Base-by-base conservation (phyloP, 2,329 filamentous ascomycete genomes). In the Teratosphaeria nubilosa region DNA sequence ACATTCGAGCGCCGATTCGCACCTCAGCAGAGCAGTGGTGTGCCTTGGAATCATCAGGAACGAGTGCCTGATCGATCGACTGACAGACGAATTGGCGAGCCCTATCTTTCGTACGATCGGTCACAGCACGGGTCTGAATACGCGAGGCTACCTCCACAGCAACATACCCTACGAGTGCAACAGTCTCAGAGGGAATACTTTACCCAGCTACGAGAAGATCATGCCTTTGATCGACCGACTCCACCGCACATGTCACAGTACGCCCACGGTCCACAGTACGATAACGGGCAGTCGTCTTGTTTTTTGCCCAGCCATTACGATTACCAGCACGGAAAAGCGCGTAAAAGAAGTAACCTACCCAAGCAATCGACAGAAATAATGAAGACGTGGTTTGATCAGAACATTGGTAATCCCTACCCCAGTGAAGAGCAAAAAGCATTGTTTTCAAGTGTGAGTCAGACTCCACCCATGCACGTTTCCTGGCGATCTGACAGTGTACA, bases 331-430 rank as follows among this genome's bases (percentile, higher is more conserved):
- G 67, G 67, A 37, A 72, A 72, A 55, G 67, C 69, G 30, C 67
- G 71, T 11, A 73, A 73, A 59, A 62, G 71, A 54, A 73, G 71
- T 62, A 73, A 73, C 53, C 55, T 73, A 51, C 71, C 71, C 6
- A 73, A 73, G 58, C 69, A 71, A 59, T 72, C 71, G 32, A 73
- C 71, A 51, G 71, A 73, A 60, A 71, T 72, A 20, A 73, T 73
- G 71, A 72, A 72, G 63, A 68, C 65, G n/a, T 73, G 71, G 71
- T 73, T 73, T 52, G 71, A 73, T 58, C 63, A 69, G 66, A 72
- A 73, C 62, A 71, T 73, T 50, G 59, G 67, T 22, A 73, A 73
- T 56, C 71, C 71, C 11, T 73, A 73, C 55, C 71, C 71, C 25
- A 72, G 69, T 32, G 71, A 73, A 58, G 71, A 73, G 55, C 70